Evolutionary conservation across 2,329 filamentous ascomycete species (phyloP), one percentile per base, ranked within the genome.

Genomic region (Blastomyces percursus): DNA sequence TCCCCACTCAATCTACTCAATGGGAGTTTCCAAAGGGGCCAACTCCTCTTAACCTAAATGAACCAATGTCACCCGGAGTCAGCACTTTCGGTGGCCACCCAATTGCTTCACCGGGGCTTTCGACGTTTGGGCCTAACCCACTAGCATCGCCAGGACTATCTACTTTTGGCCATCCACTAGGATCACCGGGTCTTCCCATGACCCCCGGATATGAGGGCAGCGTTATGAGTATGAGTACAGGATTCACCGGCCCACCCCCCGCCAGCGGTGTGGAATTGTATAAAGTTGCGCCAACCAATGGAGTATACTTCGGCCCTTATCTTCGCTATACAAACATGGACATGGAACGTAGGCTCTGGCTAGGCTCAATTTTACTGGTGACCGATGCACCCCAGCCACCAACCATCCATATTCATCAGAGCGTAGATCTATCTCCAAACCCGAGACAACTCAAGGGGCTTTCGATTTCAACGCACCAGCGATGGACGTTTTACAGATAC

Each of bases 21-120:
- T 99, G 94, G 94, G 94, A 99, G 71, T 97, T 97, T 68, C 94
- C 94, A 35, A 97, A 96, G 76, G 93, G 93, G 0, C 92, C 92
- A 0, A 96, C 91, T 30, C 93, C 93, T 0, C 81, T 96, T 61
- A 89, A 90, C 66, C 84, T 96, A 66, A 91, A 95, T 64, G 83
- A 89, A 16, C 93, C 93, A 0, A 78, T 96, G 62, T 96, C 93
- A 7, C 93, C 93, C 0, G 87, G 88, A 0, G 85, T 85, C 6
- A 90, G 86, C 59, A 87, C 87, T 0, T 91, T 90, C 68, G 88
- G 71, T 52, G 62, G 59, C 8, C 69, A 71, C 50, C 67, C 70
- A 35, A 57, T 72, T 40, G 67, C 68, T n/a, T 72, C 71, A 30
- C 70, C 70, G 35, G 69, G 69, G 8, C 65, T 72, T 40, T 66